These are phyloP conservation scores for Peronospora farinosa DNA, from an alignment of 352 stramenopile species.

Conservation along the genomic window DNA sequence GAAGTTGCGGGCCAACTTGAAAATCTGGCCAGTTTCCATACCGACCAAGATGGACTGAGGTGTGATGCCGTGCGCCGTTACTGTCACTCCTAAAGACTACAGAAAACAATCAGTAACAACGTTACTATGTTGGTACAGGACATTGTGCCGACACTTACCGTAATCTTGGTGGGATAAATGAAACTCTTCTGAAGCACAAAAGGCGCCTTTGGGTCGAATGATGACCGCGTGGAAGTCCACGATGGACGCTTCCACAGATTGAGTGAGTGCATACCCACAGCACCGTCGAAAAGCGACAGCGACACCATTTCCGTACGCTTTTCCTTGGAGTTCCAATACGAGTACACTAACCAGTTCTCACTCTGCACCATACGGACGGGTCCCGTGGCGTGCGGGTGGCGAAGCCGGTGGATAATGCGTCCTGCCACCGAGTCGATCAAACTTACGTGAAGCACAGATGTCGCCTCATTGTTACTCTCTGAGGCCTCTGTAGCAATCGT, in stretches of 20 bases:
- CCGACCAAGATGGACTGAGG: constrained; percentile 89
- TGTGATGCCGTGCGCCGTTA: constrained; percentile 92
- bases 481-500: constrained; percentile 64
- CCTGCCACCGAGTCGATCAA: constrained; percentile 93
- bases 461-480: constrained; percentile 36
- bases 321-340: constrained; percentile 91
- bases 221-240: constrained; percentile 87
- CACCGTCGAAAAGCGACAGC: constrained; percentile 92
- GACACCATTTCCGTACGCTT: constrained; percentile 81
- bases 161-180: constrained; percentile 86
- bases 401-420: constrained; percentile 88
- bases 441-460: constrained; percentile 78
- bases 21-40: constrained; percentile 90
- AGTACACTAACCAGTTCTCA: constrained; percentile 96
- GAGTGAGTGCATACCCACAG: constrained; percentile 92
- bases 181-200: constrained; percentile 95
- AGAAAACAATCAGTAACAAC: constrained; percentile 8
- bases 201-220: constrained; percentile 82
- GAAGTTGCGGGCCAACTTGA: constrained; percentile 88
- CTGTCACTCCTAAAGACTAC: constrained; percentile 86
- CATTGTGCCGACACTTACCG: constrained; percentile 28
- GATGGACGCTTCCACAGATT: constrained; percentile 91
- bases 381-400: constrained; percentile 70
- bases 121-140: neutral
- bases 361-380: constrained; percentile 75